Base-by-base conservation (phyloP, 2,329 filamentous ascomycete genomes). In the Pseudocercospora fijiensis region DNA sequence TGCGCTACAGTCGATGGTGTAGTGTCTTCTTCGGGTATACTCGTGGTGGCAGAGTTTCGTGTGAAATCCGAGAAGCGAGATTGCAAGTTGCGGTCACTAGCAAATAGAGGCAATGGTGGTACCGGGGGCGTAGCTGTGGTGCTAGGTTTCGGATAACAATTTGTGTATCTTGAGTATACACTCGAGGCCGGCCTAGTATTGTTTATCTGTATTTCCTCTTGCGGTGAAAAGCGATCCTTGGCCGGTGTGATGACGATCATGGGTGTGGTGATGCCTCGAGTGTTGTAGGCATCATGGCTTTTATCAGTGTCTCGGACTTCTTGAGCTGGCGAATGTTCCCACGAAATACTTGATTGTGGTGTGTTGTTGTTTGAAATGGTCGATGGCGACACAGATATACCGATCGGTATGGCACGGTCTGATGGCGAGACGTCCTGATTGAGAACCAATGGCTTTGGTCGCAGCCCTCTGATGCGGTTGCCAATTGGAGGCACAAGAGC, bases 321-420 rank as follows among this genome's bases (percentile, higher is more conserved):
- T 7, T 20, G 18, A 22, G 53, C 53, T 56, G 53, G 53, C 9
- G 53, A 56, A 30, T 8, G 27, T 4, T 41, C 53, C 53, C 53
- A 56, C 8, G 28, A 37, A 5, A 30, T 11, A 10, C 16, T 56
- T 33, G 27, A 76, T 61, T 37, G 77, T 74, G 43, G 73, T 65
- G 57, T 78, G 71, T 60, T 76, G 73, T 57, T 71, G 71, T 77
- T 70, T 78, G 80, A 70, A 76, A 84, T 45, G 75, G 78, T 69
- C 52, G 84, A 82, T 13, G 85, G 83, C 2, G 88, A 85, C 52
- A 91, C 79, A 13, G 85, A 83, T 57, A 92, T 86, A 11, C 89
- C 89, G 67, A 91, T 92, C 47, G 89, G 83, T 64, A 92, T 92
- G 1, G 87, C 87, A n/a, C 86, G 82, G 70, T 89, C 86, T 63